Conservation (phyloP, 495 filamentous ascomycete genomes). For the Penicillium paxilli region DNA sequence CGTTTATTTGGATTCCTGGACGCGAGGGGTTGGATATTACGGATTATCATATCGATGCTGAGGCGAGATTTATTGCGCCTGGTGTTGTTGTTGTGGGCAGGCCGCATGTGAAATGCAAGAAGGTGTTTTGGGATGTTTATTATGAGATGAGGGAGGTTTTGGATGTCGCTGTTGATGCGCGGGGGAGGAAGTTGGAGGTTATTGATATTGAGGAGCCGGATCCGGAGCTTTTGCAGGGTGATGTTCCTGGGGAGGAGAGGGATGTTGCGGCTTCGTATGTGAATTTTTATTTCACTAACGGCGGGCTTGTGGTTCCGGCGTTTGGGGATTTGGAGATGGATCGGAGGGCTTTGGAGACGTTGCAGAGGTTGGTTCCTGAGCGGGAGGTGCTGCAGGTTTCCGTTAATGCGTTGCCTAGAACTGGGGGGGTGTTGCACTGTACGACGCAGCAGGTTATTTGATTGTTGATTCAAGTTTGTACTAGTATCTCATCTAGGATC, state of each 20-base stretch:
- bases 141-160: constrained; percentile 28
- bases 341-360: constrained; percentile 22
- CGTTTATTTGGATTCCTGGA: constrained; percentile 38
- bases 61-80: constrained; percentile 30
- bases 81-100: constrained; percentile 33
- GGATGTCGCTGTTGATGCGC: constrained; percentile 23
- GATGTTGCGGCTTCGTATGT: constrained; percentile 33
- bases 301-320: constrained; percentile 30
- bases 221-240: constrained; percentile 17
- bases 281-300: constrained; percentile 39
- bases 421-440: constrained; percentile 37
- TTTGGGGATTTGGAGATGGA: constrained; percentile 33
- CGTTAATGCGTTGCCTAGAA: constrained; percentile 28
- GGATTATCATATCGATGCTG: constrained; percentile 36
- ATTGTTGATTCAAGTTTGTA: too few species aligned
- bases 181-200: constrained; percentile 25
- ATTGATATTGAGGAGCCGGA: constrained; percentile 34
- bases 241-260: constrained; percentile 22
- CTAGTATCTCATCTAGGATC: too few species aligned
- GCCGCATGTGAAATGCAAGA: constrained; percentile 17
- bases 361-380: constrained; percentile 26
- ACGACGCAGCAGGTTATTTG: constrained; percentile 34
- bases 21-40: constrained; percentile 32
- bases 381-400: constrained; percentile 23
- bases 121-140: constrained; percentile 28